Percentiles rank a stretch among this genome's conserved stretches.
phyloP scores from a whole-genome alignment of 2,329 filamentous ascomycete species.

The Thelonectria rubi region DNA sequence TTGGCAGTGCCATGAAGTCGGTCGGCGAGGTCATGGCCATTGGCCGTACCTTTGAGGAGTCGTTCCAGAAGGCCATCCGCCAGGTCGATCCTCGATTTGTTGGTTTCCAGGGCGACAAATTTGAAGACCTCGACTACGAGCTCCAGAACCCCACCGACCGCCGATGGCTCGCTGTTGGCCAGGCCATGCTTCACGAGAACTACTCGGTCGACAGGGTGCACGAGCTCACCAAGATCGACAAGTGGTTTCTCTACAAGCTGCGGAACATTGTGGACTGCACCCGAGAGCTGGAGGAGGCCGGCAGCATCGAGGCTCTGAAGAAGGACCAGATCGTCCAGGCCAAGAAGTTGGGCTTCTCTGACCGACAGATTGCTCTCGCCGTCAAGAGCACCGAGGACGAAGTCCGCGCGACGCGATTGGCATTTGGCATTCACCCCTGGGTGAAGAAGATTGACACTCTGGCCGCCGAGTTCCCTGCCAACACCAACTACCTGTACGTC shows the following conservation, averaged over 20 bases:
- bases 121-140: constrained; percentile 90
- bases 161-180: constrained; percentile 95
- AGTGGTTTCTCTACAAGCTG: constrained; percentile 99
- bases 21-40: constrained; percentile 99
- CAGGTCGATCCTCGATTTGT: constrained; percentile 93
- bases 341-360: constrained; percentile 98
- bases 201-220: constrained; percentile 93
- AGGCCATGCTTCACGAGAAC: constrained; percentile 96
- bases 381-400: constrained; percentile 89
- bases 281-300: constrained; percentile 83
- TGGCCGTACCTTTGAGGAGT: constrained; percentile 97
- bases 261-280: constrained; percentile 96
- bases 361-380: constrained; percentile 90
- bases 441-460: constrained; percentile 99
- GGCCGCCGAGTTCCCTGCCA: constrained; percentile 93
- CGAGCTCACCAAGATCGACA: constrained; percentile 97
- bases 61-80: constrained; percentile 97
- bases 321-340: constrained; percentile 88
- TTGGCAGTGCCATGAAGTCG: constrained; percentile 98
- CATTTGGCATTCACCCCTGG: constrained; percentile 91
- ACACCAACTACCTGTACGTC: constrained; percentile 96
- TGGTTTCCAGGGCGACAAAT: constrained; percentile 95
- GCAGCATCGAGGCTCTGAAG: constrained; percentile 83
- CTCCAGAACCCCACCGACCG: constrained; percentile 94
- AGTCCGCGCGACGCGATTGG: constrained; percentile 83